phyloP scores from a whole-genome alignment of 148 eudicot species.

The Amaranthus cruentus region DNA sequence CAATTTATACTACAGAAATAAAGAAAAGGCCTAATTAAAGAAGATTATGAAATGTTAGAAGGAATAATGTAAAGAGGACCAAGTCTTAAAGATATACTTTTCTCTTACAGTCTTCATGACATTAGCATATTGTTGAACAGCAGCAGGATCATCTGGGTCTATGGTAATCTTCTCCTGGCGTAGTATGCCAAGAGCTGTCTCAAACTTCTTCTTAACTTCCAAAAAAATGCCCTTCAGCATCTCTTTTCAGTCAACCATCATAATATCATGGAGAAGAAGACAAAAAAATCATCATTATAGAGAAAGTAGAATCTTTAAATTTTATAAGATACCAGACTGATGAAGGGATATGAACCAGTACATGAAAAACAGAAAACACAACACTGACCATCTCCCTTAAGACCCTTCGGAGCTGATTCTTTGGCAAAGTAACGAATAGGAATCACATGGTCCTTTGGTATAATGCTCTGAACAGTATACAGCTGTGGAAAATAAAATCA shows the following conservation, averaged over 20 bases:
- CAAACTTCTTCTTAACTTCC: slow-evolving; percentile 86
- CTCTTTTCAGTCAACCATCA: slow-evolving; percentile 45
- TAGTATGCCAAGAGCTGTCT: slow-evolving; percentile 70
- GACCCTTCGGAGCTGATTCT: slow-evolving; percentile 44
- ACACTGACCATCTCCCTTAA: slow-evolving; percentile 93
- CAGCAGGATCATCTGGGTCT: slow-evolving; percentile 82
- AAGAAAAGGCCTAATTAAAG: not conserved
- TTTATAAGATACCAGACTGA: not conserved
- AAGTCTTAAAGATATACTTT: slow-evolving; percentile 34
- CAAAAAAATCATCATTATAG: not conserved
- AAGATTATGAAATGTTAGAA: not conserved
- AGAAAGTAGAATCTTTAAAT: not conserved
- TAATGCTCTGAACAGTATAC: slow-evolving; percentile 39
- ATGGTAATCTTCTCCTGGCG: slow-evolving; percentile 86
- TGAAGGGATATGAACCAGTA: not conserved
- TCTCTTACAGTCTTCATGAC: slow-evolving; percentile 83
- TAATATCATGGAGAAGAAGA: slow-evolving; percentile 17
- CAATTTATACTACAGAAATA: not conserved
- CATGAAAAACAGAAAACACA: not conserved
- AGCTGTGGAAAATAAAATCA: slow-evolving; percentile 28
- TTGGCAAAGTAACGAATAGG: slow-evolving; percentile 65
- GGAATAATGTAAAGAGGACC: not conserved
- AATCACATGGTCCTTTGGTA: slow-evolving; percentile 47
- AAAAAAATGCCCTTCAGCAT: slow-evolving; percentile 86
- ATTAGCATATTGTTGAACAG: slow-evolving; percentile 73